A percentile compares a stretch with the other conserved stretches of the same genome.
These are phyloP conservation scores for Saccharomyces hybrid DNA, from an alignment of 1,139 yeast genomes.

Conservation along the genomic window DNA sequence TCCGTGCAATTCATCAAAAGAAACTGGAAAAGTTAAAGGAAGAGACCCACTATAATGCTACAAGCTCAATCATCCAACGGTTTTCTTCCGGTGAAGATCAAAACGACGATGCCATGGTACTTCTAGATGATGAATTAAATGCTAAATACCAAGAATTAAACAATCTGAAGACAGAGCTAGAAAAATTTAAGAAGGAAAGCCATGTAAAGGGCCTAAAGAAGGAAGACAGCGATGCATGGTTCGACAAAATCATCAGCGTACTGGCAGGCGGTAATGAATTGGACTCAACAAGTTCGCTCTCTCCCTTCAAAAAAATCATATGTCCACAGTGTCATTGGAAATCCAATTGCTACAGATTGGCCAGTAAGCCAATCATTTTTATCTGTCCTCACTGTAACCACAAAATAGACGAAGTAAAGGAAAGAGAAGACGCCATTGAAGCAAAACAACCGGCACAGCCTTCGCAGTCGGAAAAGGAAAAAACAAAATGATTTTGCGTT, in stretches of 20 bases:
- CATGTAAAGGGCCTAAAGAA: conserved; percentile 12
- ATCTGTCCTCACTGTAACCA: conserved; percentile 68
- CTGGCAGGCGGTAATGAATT: conserved; percentile 27
- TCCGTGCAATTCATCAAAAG: conserved; percentile 46
- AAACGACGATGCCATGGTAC: conserved; percentile 29
- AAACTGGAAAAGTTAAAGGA: conserved; percentile 72
- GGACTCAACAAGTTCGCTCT: conserved; percentile 3
- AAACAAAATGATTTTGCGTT: neutral
- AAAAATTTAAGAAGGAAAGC: conserved; percentile 15
- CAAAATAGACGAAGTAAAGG: conserved; percentile 5
- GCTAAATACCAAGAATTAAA: conserved; percentile 37
- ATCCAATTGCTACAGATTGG: conserved; percentile 23
- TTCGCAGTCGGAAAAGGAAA: neutral
- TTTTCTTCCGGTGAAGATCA: conserved; percentile 43
- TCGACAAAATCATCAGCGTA: conserved; percentile 27
- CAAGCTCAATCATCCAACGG: conserved; percentile 62
- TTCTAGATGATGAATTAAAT: conserved; percentile 36
- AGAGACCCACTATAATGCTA: conserved; percentile 67
- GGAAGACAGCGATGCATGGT: conserved; percentile 28
- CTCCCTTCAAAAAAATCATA: conserved; percentile 12
- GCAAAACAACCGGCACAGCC: neutral
- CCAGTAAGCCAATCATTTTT: conserved; percentile 50
- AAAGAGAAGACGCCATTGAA: neutral
- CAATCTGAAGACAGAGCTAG: conserved; percentile 34
- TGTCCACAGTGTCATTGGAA: conserved; percentile 23